Evolutionary conservation across 1,284 basidiomycete genomes (phyloP).

Genomic region (Melampsora americana): DNA sequence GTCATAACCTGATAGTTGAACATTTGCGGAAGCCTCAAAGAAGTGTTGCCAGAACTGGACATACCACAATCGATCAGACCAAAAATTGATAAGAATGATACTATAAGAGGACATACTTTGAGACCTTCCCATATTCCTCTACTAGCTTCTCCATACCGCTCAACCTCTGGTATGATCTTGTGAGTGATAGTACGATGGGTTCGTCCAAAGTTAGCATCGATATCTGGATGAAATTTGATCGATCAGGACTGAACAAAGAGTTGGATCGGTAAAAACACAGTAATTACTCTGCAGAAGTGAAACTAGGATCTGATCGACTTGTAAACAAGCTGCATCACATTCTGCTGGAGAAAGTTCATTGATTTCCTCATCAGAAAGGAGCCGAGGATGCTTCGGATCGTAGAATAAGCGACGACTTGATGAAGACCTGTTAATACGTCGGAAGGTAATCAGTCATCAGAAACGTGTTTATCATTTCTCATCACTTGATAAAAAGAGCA

Average conservation of each 20-base stretch:
- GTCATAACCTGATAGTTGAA: slow-evolving; percentile 48
- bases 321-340: slow-evolving; percentile 33
- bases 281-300: slow-evolving; percentile 37
- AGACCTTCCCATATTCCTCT: slow-evolving; percentile 37
- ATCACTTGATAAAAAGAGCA: neutral
- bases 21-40: slow-evolving; percentile 53
- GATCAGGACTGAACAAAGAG: neutral
- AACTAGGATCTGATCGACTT: slow-evolving; percentile 39
- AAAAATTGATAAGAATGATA: neutral
- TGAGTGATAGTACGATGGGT: slow-evolving; percentile 34
- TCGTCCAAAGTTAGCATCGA: slow-evolving; percentile 32
- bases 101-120: slow-evolving; percentile 4
- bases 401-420: slow-evolving; percentile 35
- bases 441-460: neutral
- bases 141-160: slow-evolving; percentile 39
- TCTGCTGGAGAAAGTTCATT: slow-evolving; percentile 13
- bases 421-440: slow-evolving; percentile 3
- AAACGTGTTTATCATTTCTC: no score
- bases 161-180: slow-evolving; percentile 34
- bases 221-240: slow-evolving; percentile 15
- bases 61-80: neutral
- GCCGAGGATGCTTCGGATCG: slow-evolving; percentile 31
- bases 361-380: slow-evolving; percentile 33
- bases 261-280: neutral
- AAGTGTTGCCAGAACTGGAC: slow-evolving; percentile 53